Percentiles rank a stretch among this genome's conserved stretches.
phyloP scores from a whole-genome alignment of 257 asterid genomes.

The Anisodus acutangulus region DNA sequence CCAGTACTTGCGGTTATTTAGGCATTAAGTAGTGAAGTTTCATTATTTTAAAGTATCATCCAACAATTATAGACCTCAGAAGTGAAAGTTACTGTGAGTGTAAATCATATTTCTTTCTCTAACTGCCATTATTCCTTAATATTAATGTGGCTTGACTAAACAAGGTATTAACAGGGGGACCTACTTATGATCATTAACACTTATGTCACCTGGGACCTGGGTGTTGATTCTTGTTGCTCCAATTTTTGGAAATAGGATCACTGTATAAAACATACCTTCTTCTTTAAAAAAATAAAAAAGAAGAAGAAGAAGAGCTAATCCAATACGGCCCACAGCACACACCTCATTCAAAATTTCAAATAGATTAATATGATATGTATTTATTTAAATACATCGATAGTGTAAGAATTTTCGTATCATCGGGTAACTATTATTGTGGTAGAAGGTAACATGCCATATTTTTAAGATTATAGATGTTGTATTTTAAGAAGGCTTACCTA shows the following conservation, averaged over 20 bases:
- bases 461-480: no score
- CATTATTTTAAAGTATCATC: constrained; percentile 9
- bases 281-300: no score
- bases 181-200: constrained; percentile 22
- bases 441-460: no score
- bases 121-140: constrained; percentile 17
- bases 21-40: background rate
- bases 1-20: constrained; percentile 19
- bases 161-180: background rate
- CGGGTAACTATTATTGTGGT: no score
- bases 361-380: background rate
- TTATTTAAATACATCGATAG: no score
- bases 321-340: background rate
- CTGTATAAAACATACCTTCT: background rate
- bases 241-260: background rate
- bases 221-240: background rate
- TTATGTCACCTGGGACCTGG: background rate
- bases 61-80: constrained; percentile 12
- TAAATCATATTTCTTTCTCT: no score
- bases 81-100: constrained; percentile 23
- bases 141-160: constrained; percentile 21
- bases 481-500: background rate
- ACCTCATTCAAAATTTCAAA: background rate
- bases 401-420: no score
- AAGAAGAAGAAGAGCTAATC: background rate